These are phyloP conservation scores for Candida mesenterica DNA, from an alignment of 1,139 yeast genomes.

Conservation along the genomic window DNA sequence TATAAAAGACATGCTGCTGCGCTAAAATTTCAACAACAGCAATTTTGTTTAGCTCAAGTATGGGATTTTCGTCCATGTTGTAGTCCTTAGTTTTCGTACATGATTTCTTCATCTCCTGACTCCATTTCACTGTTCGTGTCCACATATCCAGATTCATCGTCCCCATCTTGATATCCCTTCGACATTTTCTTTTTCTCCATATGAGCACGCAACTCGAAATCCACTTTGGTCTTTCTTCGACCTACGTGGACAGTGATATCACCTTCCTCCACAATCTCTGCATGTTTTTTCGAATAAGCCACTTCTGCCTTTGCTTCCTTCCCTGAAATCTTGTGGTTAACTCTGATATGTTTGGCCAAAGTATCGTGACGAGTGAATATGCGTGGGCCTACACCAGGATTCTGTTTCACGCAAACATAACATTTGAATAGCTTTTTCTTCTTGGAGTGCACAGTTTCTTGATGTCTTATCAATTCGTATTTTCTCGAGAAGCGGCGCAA, in stretches of 20 bases:
- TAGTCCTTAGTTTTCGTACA: background rate
- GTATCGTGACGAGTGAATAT: slow-evolving; percentile 95
- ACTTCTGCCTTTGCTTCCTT: slow-evolving; percentile 61
- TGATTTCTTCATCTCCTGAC: slow-evolving; percentile 21
- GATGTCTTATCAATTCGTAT: slow-evolving; percentile 91
- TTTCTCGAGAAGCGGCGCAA: slow-evolving; percentile 87
- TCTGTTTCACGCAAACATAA: slow-evolving; percentile 72
- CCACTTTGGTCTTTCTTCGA: slow-evolving; percentile 48
- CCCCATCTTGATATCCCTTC: slow-evolving; percentile 15
- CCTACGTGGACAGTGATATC: slow-evolving; percentile 50
- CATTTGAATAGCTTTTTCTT: slow-evolving; percentile 86
- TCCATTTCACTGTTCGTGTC: slow-evolving; percentile 20
- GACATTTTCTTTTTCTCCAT: slow-evolving; percentile 39
- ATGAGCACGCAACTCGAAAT: slow-evolving; percentile 47
- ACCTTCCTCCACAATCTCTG: slow-evolving; percentile 45
- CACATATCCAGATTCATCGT: slow-evolving; percentile 11
- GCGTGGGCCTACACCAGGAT: slow-evolving; percentile 51
- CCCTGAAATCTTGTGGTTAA: slow-evolving; percentile 75
- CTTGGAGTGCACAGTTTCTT: slow-evolving; percentile 91
- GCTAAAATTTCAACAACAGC: too few species aligned
- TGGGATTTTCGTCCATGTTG: too few species aligned
- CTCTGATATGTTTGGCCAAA: slow-evolving; percentile 85
- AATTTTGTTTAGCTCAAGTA: too few species aligned
- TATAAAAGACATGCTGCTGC: too few species aligned
- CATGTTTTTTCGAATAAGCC: slow-evolving; percentile 47